phyloP scores from a whole-genome alignment of 192 early-diverging fungal species.

The Mycoemilia scoparia region DNA sequence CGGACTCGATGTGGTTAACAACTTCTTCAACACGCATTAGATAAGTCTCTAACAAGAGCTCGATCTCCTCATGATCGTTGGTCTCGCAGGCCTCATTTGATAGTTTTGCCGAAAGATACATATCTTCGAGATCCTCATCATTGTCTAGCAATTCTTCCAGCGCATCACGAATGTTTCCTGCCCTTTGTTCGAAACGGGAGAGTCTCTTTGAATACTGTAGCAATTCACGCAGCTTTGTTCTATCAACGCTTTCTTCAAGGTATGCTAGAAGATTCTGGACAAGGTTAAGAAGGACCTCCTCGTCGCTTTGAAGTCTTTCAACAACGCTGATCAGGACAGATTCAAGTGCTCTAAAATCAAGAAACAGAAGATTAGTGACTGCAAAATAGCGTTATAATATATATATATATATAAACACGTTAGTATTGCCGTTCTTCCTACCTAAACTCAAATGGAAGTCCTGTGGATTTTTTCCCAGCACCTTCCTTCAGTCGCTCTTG shows the following conservation, averaged over 20 bases:
- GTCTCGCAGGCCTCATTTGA: conserved; percentile 28
- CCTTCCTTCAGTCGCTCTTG: conserved; percentile 48
- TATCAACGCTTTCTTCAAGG: conserved; percentile 58
- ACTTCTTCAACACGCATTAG: conserved; percentile 73
- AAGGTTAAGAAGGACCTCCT: conserved; percentile 44
- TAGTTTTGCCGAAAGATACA: conserved; percentile 78
- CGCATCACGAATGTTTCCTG: conserved; percentile 51
- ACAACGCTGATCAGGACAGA: conserved; percentile 59
- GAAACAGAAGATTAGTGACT: too few species aligned
- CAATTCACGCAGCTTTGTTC: conserved; percentile 54
- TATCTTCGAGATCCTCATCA: conserved; percentile 76
- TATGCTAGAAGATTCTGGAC: conserved; percentile 44
- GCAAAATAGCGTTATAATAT: too few species aligned
- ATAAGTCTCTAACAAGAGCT: conserved; percentile 81
- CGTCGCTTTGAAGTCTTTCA: conserved; percentile 43
- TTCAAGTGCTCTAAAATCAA: conserved; percentile 53
- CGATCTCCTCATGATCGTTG: conserved; percentile 71
- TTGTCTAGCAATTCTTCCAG: conserved; percentile 67
- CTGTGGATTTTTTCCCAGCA: conserved; percentile 3
- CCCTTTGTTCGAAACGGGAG: conserved; percentile 62
- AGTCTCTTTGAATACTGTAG: conserved; percentile 58
- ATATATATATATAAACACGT: too few species aligned
- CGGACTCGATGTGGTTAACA: conserved; percentile 45
- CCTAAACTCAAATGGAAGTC: conserved; percentile 36
- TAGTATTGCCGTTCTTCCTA: too few species aligned